Evolutionary conservation across 441 rosid species (phyloP).

Genomic region (Mallotus repandus): DNA sequence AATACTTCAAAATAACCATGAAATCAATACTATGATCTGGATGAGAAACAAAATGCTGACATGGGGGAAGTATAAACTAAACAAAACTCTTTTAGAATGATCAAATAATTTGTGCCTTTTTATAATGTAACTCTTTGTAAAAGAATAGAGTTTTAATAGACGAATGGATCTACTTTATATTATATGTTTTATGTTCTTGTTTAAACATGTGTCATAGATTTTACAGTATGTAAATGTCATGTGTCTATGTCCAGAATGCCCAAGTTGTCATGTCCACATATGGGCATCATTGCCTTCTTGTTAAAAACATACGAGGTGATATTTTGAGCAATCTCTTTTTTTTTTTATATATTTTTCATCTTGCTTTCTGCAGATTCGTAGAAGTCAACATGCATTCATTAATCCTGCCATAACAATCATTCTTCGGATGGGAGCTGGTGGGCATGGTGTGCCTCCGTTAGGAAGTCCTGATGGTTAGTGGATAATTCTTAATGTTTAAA

Average conservation of each 20-base stretch:
- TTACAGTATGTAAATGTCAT: no score
- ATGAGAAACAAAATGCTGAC: no score
- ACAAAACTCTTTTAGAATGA: no score
- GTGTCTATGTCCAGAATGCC: background rate
- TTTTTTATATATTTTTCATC: background rate
- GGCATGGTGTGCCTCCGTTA: slow-evolving; percentile 99
- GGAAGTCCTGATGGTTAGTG: slow-evolving; percentile 97
- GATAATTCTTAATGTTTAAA: background rate
- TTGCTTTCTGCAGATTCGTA: slow-evolving; percentile 63
- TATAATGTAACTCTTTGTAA: no score
- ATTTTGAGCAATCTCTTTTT: background rate
- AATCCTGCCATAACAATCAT: slow-evolving; percentile 95
- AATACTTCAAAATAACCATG: no score
- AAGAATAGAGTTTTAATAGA: no score
- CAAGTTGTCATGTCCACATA: background rate
- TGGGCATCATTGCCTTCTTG: background rate
- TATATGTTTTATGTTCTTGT: no score
- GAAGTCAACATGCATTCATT: slow-evolving; percentile 96
- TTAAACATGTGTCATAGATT: no score
- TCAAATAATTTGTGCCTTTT: no score
- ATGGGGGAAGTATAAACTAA: no score
- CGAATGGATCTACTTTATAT: no score
- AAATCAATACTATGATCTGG: no score
- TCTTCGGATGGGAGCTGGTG: slow-evolving; percentile 99
- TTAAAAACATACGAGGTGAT: slow-evolving; percentile 19